Conservation (phyloP, 192 early-diverging fungal species). For the Chytriomyces sp. region DNA sequence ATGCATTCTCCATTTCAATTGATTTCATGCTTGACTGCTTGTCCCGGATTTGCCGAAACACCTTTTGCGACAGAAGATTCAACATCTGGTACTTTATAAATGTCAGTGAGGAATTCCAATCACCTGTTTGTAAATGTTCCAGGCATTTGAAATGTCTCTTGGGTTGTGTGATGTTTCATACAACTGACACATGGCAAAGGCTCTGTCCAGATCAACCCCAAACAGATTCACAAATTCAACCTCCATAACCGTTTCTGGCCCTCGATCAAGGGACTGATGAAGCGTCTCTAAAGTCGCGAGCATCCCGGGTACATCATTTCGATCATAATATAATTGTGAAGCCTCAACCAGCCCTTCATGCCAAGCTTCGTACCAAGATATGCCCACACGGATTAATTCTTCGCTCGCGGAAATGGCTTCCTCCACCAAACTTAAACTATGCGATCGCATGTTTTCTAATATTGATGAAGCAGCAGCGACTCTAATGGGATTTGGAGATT, state of each 20-base stretch:
- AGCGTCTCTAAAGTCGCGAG: slow-evolving; percentile 71
- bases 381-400: slow-evolving; percentile 84
- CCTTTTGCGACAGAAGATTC: neutral
- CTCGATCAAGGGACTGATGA: slow-evolving; percentile 52
- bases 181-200: slow-evolving; percentile 70
- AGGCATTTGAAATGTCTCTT: slow-evolving; percentile 63
- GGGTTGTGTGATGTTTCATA: slow-evolving; percentile 68
- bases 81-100: neutral
- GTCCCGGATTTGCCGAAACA: slow-evolving; percentile 69
- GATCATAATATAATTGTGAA: slow-evolving; percentile 66
- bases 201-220: slow-evolving; percentile 71
- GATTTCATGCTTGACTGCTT: slow-evolving; percentile 67
- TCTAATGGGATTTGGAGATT: slow-evolving; percentile 70
- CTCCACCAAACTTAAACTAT: slow-evolving; percentile 75
- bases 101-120: neutral
- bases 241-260: slow-evolving; percentile 77
- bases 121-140: slow-evolving; percentile 27
- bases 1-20: slow-evolving; percentile 75
- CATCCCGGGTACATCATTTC: slow-evolving; percentile 71
- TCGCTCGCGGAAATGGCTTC: slow-evolving; percentile 80
- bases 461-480: slow-evolving; percentile 71
- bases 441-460: slow-evolving; percentile 77
- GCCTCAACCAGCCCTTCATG: slow-evolving; percentile 79
- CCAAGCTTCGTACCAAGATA: slow-evolving; percentile 89
- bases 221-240: slow-evolving; percentile 75